These are phyloP conservation scores for Colletotrichum ledebouriae DNA, from an alignment of 2,329 filamentous ascomycete species.

Conservation along the genomic window DNA sequence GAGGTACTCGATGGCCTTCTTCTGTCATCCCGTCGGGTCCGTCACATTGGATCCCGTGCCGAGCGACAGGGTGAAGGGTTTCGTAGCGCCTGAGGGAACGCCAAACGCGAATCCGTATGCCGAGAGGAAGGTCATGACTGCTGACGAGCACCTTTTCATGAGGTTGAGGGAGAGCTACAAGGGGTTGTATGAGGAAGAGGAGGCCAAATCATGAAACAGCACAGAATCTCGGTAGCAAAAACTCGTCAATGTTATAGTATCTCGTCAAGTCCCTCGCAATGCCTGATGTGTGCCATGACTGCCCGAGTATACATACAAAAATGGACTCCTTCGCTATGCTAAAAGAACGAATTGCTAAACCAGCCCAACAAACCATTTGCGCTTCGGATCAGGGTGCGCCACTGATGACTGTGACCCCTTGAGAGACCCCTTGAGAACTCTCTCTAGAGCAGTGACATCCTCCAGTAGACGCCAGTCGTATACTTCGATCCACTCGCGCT, in stretches of 20 bases:
- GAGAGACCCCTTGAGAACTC: conserved; percentile 41
- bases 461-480: conserved; percentile 63
- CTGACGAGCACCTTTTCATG: conserved; percentile 73
- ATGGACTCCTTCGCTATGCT: conserved; percentile 12
- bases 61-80: conserved; percentile 66
- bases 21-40: conserved; percentile 72
- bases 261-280: background rate
- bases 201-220: conserved; percentile 23
- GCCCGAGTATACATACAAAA: conserved; percentile 5
- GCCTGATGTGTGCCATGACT: conserved; percentile 6
- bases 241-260: background rate
- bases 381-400: conserved; percentile 54
- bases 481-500: conserved; percentile 55
- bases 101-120: conserved; percentile 61
- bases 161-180: conserved; percentile 71
- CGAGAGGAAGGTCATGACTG: conserved; percentile 70
- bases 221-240: too few relatives aligned
- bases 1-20: conserved; percentile 77
- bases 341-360: conserved; percentile 47
- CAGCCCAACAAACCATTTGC: conserved; percentile 59
- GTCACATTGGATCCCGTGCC: conserved; percentile 70
- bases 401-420: conserved; percentile 22
- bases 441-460: conserved; percentile 57
- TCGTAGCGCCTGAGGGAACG: conserved; percentile 51
- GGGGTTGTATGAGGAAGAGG: conserved; percentile 63